A percentile compares a stretch with the other conserved stretches of the same genome.
Evolutionary conservation across 1,139 yeast species (phyloP).

Genomic region (Yamadazyma siamensis): DNA sequence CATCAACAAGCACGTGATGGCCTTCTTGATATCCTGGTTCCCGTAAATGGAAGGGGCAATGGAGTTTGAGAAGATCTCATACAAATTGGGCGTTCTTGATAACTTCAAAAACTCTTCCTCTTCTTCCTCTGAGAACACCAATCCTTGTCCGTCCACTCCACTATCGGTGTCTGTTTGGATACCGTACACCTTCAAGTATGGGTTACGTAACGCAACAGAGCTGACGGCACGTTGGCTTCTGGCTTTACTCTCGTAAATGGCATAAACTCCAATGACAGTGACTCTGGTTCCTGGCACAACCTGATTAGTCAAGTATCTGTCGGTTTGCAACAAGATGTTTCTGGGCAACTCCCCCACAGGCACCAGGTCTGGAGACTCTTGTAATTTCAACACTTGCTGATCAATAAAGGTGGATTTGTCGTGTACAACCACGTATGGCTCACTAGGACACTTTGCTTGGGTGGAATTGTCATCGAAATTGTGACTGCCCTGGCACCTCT

Average conservation of each 20-base stretch:
- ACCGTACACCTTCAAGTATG: constrained; percentile 85
- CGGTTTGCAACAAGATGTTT: constrained; percentile 83
- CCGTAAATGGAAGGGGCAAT: constrained; percentile 98
- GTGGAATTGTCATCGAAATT: constrained; percentile 42
- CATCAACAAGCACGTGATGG: constrained; percentile 86
- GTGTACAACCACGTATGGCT: constrained; percentile 91
- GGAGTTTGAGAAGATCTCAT: constrained; percentile 79
- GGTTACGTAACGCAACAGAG: constrained; percentile 86
- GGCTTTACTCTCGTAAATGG: constrained; percentile 73
- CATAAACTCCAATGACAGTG: constrained; percentile 86
- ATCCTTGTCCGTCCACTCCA: constrained; percentile 57
- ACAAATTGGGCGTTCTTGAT: constrained; percentile 79
- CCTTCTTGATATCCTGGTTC: constrained; percentile 85
- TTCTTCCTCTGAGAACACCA: constrained; percentile 85
- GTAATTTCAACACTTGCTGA: constrained; percentile 90
- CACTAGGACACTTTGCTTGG: constrained; percentile 75
- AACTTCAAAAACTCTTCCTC: constrained; percentile 84
- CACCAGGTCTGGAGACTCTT: constrained; percentile 95
- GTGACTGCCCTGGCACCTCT: constrained; percentile 66
- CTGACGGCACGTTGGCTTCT: constrained; percentile 22
- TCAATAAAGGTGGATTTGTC: constrained; percentile 91
- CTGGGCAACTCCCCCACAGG: constrained; percentile 99
- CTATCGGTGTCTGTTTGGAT: constrained; percentile 79
- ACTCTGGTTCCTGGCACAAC: constrained; percentile 96
- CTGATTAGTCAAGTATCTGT: constrained; percentile 82